These are phyloP conservation scores for Candida caryicola DNA, from an alignment of 805 yeast species.

Conservation along the genomic window DNA sequence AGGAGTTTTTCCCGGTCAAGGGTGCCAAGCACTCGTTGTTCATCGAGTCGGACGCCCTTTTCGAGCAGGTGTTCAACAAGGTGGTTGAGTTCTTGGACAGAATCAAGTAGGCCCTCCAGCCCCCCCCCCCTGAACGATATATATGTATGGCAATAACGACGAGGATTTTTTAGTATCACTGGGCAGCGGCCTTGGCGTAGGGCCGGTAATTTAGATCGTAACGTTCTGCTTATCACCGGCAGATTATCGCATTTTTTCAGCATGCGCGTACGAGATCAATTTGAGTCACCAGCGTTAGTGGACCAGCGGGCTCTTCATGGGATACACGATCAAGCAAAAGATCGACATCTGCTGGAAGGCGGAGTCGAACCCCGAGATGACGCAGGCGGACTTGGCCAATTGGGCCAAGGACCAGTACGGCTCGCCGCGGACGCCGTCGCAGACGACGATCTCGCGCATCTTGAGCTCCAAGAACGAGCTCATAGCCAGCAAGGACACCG, in stretches of 20 bases:
- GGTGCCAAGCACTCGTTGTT: constrained; percentile 45
- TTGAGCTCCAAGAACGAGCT: constrained; percentile 54
- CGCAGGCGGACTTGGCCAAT: constrained; percentile 59
- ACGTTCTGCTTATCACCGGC: neutral
- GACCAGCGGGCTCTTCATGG: constrained; percentile 42
- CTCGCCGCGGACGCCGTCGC: constrained; percentile 55
- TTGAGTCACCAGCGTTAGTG: too few relatives aligned
- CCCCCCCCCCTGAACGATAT: too few relatives aligned
- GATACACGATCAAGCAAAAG: constrained; percentile 58
- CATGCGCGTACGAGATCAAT: too few relatives aligned
- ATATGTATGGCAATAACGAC: neutral
- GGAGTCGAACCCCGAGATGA: constrained; percentile 66
- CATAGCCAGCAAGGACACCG: constrained; percentile 49
- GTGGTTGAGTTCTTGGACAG: constrained; percentile 36
- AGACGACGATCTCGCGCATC: constrained; percentile 63
- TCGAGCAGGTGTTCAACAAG: constrained; percentile 30
- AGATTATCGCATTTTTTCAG: too few relatives aligned
- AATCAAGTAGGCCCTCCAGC: neutral
- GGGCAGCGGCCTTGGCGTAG: too few relatives aligned
- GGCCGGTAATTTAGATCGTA: neutral
- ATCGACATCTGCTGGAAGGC: constrained; percentile 66
- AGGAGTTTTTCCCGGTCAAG: constrained; percentile 22
- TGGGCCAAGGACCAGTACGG: constrained; percentile 62
- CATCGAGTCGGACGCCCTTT: constrained; percentile 45
- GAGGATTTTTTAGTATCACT: neutral